Evolutionary conservation across 2,329 filamentous ascomycete genomes (phyloP).

Genomic region (Colletotrichum godetiae): DNA sequence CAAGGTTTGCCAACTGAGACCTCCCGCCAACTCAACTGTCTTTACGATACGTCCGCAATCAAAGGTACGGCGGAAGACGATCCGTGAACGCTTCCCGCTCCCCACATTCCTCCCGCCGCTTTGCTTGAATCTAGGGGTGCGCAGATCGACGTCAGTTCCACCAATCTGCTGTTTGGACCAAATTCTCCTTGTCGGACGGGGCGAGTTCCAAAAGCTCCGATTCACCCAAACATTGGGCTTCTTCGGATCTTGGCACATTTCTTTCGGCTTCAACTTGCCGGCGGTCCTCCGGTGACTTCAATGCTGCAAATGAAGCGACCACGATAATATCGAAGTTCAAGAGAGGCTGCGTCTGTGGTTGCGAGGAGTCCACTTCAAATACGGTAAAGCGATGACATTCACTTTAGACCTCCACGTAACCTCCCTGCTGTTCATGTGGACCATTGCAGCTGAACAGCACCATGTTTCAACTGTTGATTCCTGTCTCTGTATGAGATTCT

Average conservation of each 20-base stretch:
- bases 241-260: constrained; percentile 26
- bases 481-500: constrained; percentile 8
- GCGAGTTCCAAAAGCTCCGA: constrained; percentile 10
- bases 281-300: not conserved
- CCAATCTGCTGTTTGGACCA: constrained; percentile 28
- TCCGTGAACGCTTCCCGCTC: constrained; percentile 35
- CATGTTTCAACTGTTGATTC: constrained; percentile 24
- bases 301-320: constrained; percentile 16
- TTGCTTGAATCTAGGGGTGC: constrained; percentile 22
- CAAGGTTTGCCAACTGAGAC: constrained; percentile 14
- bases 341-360: not conserved
- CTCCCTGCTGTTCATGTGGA: constrained; percentile 9
- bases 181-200: constrained; percentile 2
- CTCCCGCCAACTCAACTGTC: not conserved
- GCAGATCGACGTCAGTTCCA: constrained; percentile 24
- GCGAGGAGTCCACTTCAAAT: not conserved
- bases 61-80: constrained; percentile 29
- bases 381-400: constrained; percentile 1
- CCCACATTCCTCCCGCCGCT: constrained; percentile 26
- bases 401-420: constrained; percentile 15
- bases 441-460: constrained; percentile 1
- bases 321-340: not conserved
- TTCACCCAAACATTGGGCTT: constrained; percentile 15
- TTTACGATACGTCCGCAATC: constrained; percentile 26
- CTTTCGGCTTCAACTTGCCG: constrained; percentile 3